Base-by-base conservation (phyloP, 257 asterid genomes). In the Forsythia suspensa region DNA sequence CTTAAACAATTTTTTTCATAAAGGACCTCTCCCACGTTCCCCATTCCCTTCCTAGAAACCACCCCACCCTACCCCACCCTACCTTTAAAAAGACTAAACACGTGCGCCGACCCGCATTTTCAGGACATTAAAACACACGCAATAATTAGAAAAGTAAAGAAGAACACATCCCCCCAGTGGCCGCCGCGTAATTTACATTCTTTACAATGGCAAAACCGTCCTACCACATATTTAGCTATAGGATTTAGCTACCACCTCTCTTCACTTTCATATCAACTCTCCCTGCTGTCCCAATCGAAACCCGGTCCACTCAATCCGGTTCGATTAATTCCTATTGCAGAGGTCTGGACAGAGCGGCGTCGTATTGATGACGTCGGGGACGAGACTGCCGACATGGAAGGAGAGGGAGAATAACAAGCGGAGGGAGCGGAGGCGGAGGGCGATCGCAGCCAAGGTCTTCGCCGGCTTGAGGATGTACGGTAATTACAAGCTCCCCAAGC, bases 371-470 rank as follows among this genome's bases (percentile, higher is more conserved):
- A 90, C 97, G 76, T 91, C 97, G 77, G 98, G 97, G 75, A 68
- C 90, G 70, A 82, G 98, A 85, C 88, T 92, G 34, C 34, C 34
- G 1, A 29, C 34, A 29, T 29, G 34, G 34, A 29, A 29, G 2
- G 34, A 29, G 34, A 85, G 98, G 21, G 98, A 94, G 86, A 94
- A 91, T 90, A 94, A 94, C 91, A 94, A 91, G 94, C 96, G 96
- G 71, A 78, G 98, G 79, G 98, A 94, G 87, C 93, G 97, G 10
- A 91, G 97, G 75, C 84, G 98, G 73, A 90, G 98, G 15, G 98
- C 98, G 84, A 91, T 91, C 91, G 97, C 97, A 36, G 94, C 97
- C 9, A 94, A 94, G 93, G 91, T 94, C 90, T 94, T 94, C 84
- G 66, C 98, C 74, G 98, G 98, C 16, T 73, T 94, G 44, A 80